Conservation (phyloP, 2,329 filamentous ascomycete species). For the Aspergillus sp. region DNA sequence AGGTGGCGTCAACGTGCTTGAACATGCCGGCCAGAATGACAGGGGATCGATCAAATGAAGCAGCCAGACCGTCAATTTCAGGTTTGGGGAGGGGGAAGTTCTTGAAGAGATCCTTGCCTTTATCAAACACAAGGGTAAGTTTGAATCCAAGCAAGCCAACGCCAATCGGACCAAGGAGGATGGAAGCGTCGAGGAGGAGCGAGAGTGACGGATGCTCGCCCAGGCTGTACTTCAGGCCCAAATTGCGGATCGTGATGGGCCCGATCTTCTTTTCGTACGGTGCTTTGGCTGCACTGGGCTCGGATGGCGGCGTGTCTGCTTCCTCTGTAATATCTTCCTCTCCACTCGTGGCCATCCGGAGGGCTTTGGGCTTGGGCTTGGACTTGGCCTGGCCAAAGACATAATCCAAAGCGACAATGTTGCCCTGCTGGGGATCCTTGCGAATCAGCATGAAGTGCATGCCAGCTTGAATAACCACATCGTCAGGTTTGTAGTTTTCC, state of each 20-base stretch:
- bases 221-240: slow-evolving; percentile 32
- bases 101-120: slow-evolving; percentile 1
- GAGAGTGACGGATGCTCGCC: slow-evolving; percentile 11
- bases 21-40: slow-evolving; percentile 34
- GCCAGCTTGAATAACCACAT: no score
- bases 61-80: slow-evolving; percentile 27
- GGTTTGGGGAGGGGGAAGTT: not conserved
- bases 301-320: no score
- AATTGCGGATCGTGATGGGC: slow-evolving; percentile 29
- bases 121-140: slow-evolving; percentile 18
- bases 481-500: not conserved
- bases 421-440: no score
- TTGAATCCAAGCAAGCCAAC: slow-evolving; percentile 33
- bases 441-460: no score
- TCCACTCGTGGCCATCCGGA: no score
- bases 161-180: slow-evolving; percentile 33
- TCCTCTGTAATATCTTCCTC: no score
- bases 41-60: slow-evolving; percentile 30
- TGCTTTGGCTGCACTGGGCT: slow-evolving; percentile 17
- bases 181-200: slow-evolving; percentile 30
- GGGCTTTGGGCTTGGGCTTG: no score
- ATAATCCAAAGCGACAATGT: no score
- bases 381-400: no score
- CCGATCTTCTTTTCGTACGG: slow-evolving; percentile 21
- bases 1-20: slow-evolving; percentile 10